Base-by-base conservation (phyloP, 176 grass and related monocot genomes). In the Pontederia paniculata region DNA sequence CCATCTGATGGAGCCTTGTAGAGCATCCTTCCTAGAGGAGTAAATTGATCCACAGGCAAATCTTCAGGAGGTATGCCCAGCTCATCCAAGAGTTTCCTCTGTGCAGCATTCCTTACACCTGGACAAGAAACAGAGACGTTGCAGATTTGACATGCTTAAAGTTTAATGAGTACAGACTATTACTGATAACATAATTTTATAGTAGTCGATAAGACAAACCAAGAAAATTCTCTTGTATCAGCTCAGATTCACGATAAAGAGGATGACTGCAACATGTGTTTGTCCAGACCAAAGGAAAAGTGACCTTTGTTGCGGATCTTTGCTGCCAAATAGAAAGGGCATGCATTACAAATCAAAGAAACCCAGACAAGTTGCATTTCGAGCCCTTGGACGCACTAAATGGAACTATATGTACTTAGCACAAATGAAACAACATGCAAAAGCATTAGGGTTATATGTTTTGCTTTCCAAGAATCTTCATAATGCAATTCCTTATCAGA, bases 221-320 rank as follows among this genome's bases (percentile, higher is more conserved):
- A 62, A 97, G 83, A 68, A 58, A 84, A 20, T 97, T 81, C 45
- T 90, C 93, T 44, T 97, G 45, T 58, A 88, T 90, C 51, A 97
- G 85, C 71, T 97, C 93, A 74, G 93, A 84, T 28, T 90, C 93
- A 54, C 86, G 82, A 74, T 90, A 88, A 41, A 97, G 80, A 76
- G 93, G 93, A 80, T 97, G 93, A 72, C 86, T 82, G 86, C 93
- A 97, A 71, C 93, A 91, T 55, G 86, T 97, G 57, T 97, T 97
- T 63, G 93, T 91, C 86, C 86, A 97, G 63, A 88, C 93, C 37
- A 97, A 54, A 77, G 93, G 93, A 82, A 97, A 97, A 46, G 86
- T 91, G 57, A 97, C 86, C 66, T 97, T 91, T 52, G 86, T 91
- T 58, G 74, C 82, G 2, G 93, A 97, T 62, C 93, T 74, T 97